Conservation (phyloP, 148 eudicot genomes). For the Chenopodium berlandieri region DNA sequence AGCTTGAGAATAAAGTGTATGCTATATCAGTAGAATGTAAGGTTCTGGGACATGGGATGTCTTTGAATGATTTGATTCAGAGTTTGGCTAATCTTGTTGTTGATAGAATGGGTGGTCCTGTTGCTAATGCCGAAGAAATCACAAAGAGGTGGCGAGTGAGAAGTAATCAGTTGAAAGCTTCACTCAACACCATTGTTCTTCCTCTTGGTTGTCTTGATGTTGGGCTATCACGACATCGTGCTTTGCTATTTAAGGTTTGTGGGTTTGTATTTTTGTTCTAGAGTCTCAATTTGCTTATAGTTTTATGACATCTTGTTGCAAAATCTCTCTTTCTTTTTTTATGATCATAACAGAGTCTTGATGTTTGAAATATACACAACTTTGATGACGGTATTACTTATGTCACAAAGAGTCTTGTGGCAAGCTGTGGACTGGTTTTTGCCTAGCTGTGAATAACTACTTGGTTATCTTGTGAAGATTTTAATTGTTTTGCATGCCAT, state of each 20-base stretch:
- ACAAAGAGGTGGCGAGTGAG: constrained; percentile 66
- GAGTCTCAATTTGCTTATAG: not conserved
- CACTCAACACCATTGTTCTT: constrained; percentile 62
- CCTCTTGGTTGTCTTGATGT: constrained; percentile 89
- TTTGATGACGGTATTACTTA: not conserved
- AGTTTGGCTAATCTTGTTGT: constrained; percentile 78
- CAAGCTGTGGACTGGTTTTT: not conserved
- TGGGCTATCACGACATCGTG: constrained; percentile 96
- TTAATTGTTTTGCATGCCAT: not conserved
- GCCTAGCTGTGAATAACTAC: not conserved
- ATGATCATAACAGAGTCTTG: too few species aligned
- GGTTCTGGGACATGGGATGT: constrained; percentile 41
- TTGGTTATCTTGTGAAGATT: not conserved
- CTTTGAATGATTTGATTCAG: constrained; percentile 55
- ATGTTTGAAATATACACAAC: not conserved
- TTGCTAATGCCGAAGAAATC: constrained; percentile 77
- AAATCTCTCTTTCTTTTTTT: not conserved
- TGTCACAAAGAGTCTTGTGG: not conserved
- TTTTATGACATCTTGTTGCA: not conserved
- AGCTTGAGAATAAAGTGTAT: constrained; percentile 72
- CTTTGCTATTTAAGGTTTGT: constrained; percentile 85
- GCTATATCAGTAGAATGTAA: constrained; percentile 48
- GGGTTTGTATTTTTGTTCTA: constrained; percentile 11
- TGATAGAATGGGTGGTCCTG: constrained; percentile 88
- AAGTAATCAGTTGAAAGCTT: constrained; percentile 57